Evolutionary conservation across 768 basidiomycete species (phyloP).

Genomic region (Kwoniella heveanensis): DNA sequence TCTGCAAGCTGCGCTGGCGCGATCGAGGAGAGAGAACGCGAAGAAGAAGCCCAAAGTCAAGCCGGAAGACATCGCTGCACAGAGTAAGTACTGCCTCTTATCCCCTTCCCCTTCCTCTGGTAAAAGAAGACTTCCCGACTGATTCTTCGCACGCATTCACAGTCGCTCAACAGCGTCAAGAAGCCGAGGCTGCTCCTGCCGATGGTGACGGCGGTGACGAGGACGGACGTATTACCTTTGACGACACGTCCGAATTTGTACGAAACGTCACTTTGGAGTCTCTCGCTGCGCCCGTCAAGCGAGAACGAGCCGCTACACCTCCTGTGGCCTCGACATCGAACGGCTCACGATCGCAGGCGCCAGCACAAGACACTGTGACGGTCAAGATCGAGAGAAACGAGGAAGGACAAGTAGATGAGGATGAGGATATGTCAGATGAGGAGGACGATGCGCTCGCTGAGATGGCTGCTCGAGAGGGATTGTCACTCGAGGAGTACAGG

Average conservation of each 20-base stretch:
- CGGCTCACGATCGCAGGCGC: constrained; percentile 14
- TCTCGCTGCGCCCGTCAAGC: constrained; percentile 44
- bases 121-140: no score
- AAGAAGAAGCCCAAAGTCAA: constrained; percentile 73
- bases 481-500: constrained; percentile 55
- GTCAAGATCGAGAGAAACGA: constrained; percentile 60
- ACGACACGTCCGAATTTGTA: constrained; percentile 96
- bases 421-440: constrained; percentile 58
- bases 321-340: background rate
- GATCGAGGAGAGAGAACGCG: constrained; percentile 78
- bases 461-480: constrained; percentile 54
- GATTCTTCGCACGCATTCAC: background rate
- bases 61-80: constrained; percentile 78
- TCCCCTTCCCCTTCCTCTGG: no score
- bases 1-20: constrained; percentile 86
- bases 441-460: constrained; percentile 69
- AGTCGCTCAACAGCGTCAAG: constrained; percentile 44
- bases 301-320: constrained; percentile 58
- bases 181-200: constrained; percentile 58
- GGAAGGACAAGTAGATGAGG: constrained; percentile 64
- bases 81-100: constrained; percentile 60
- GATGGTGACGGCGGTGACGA: constrained; percentile 57
- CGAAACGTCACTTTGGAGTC: constrained; percentile 60
- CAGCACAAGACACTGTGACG: constrained; percentile 29
- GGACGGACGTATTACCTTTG: constrained; percentile 71